Base-by-base conservation (phyloP, 441 rosid genomes). In the Adansonia madagascariensis region DNA sequence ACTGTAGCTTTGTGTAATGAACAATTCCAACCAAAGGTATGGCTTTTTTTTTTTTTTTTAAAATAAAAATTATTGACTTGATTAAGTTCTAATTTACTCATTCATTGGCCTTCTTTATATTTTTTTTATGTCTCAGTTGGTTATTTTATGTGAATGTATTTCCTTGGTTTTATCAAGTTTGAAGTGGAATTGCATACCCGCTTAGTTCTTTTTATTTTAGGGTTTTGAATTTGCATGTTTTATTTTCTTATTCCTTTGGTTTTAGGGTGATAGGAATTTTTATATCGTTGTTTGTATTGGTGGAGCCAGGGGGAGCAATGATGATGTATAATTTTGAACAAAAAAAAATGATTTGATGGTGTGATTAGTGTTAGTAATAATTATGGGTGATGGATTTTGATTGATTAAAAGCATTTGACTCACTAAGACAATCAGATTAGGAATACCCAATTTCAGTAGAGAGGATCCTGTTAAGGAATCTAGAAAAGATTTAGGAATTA, bases 311-410 rank as follows among this genome's bases (percentile, higher is more conserved):
- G 10, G 64, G 52, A 35, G 35, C 17, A 71, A 72, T 17, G 75
- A 31, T 18, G 75, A 50, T 17, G 6, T 72, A 12, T 72, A 39
- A 57, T 72, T 35, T 55, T 55, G 64, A 55, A 41, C 17, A 17
- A 15, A 46, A 20, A 24, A 22, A 71, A 31, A 70, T 50, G 24
- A n/a, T 68, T 49, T 17, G 8, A 9, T n/a, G 62, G 61, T 47
- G 31, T 53, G 49, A 55, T 55, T 71, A 35, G 50, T 31, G 20
- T 3, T 67, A 47, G 39, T 46, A 18, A n/a, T 67, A 65, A 46
- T 67, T 18, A 11, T 67, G 56, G 39, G 56, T 46, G 31, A 46
- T 46, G 7, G 71, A 8, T 46, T 47, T 72, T 72, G 64, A 72
- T 72, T 39, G 50, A 55, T 55, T 55, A 35, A 17, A 10, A 71